phyloP scores from a whole-genome alignment of 2,329 filamentous ascomycete genomes.

The Cordyceps pruinosa region DNA sequence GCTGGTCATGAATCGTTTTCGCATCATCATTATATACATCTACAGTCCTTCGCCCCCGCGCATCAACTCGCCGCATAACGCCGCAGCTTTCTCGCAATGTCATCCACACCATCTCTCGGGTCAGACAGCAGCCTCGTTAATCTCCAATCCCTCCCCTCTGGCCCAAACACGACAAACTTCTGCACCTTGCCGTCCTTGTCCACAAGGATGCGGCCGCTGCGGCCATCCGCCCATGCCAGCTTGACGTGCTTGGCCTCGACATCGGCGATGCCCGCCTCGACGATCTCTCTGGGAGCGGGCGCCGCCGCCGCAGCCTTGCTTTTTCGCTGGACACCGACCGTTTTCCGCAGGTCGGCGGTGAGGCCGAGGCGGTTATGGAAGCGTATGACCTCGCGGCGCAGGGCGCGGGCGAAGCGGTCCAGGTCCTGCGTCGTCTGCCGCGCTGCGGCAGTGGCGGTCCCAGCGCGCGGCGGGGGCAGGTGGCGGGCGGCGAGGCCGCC shows the following conservation, averaged over 20 bases:
- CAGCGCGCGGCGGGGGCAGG: constrained; percentile 43
- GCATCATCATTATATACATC: background rate
- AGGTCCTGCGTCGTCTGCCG: constrained; percentile 44
- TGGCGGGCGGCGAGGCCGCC: constrained; percentile 48
- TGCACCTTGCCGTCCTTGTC: constrained; percentile 55
- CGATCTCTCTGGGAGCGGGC: constrained; percentile 35
- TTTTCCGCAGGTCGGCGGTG: constrained; percentile 50
- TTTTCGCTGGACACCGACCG: constrained; percentile 39
- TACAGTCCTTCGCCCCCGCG: background rate
- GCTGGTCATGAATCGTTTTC: background rate
- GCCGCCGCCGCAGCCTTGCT: constrained; percentile 21
- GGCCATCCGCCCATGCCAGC: constrained; percentile 59
- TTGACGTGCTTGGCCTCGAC: constrained; percentile 58
- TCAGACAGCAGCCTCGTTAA: constrained; percentile 46
- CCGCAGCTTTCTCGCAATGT: constrained; percentile 41
- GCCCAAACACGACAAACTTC: constrained; percentile 51
- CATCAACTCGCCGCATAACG: constrained; percentile 23
- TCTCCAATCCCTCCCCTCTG: constrained; percentile 48
- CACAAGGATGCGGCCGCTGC: constrained; percentile 52
- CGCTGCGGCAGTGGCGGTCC: constrained; percentile 17
- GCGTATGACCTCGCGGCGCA: constrained; percentile 56
- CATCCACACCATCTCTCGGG: constrained; percentile 40
- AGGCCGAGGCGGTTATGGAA: constrained; percentile 58
- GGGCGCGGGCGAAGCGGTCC: constrained; percentile 46
- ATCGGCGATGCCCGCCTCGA: constrained; percentile 55